A percentile compares a stretch with the other conserved stretches of the same genome.
Conservation (phyloP, 768 basidiomycete genomes). For the Filobasidium floriforme region DNA sequence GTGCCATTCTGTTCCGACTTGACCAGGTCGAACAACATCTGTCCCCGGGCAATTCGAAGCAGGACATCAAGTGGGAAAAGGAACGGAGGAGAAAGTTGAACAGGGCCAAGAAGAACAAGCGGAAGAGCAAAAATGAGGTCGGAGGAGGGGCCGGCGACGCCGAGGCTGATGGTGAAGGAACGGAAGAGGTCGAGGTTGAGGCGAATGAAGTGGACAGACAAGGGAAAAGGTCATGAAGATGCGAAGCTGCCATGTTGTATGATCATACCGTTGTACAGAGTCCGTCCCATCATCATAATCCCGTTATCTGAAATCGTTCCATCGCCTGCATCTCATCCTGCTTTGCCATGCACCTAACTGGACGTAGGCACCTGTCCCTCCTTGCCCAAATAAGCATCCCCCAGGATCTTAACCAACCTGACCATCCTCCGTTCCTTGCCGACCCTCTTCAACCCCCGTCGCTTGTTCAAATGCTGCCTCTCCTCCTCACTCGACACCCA, state of each 20-base stretch:
- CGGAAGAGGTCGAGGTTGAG: not conserved
- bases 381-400: not conserved
- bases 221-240: conserved; percentile 1
- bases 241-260: not conserved
- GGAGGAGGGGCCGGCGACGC: too few relatives aligned
- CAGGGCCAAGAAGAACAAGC: conserved; percentile 69
- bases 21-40: conserved; percentile 64
- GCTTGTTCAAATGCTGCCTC: conserved; percentile 19
- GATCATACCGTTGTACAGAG: not conserved
- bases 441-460: conserved; percentile 14
- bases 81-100: conserved; percentile 68
- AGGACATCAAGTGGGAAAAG: conserved; percentile 61
- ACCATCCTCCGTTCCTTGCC: conserved; percentile 18
- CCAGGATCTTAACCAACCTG: not conserved
- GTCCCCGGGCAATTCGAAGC: conserved; percentile 71
- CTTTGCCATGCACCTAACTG: not conserved
- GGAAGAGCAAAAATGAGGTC: conserved; percentile 49
- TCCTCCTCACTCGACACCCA: conserved; percentile 17
- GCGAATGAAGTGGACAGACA: too few relatives aligned
- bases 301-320: conserved; percentile 1
- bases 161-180: not conserved
- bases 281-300: not conserved
- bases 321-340: conserved; percentile 13
- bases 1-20: too few relatives aligned
- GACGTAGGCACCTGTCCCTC: not conserved